These are phyloP conservation scores for Piper longum DNA, from an alignment of 164 flowering plant species.

Conservation along the genomic window DNA sequence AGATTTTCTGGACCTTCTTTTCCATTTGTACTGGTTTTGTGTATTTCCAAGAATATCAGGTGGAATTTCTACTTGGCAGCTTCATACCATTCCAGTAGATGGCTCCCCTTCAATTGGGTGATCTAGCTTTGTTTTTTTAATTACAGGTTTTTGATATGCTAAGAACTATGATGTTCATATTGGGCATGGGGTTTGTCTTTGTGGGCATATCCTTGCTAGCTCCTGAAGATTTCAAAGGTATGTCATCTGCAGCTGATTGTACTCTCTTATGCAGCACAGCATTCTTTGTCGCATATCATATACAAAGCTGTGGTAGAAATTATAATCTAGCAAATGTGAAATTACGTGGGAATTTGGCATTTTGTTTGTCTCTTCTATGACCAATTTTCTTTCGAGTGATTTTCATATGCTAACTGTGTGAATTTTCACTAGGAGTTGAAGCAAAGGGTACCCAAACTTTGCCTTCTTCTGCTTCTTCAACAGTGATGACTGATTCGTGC, in stretches of 20 bases:
- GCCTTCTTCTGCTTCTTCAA: constrained; percentile 29
- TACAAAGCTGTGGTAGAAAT: too few relatives aligned
- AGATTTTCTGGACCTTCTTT: constrained; percentile 96
- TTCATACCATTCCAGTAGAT: background rate
- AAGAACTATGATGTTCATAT: constrained; percentile 75
- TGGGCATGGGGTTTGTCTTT: constrained; percentile 82
- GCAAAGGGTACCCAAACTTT: constrained; percentile 44
- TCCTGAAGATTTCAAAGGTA: constrained; percentile 90
- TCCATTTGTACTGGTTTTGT: constrained; percentile 95
- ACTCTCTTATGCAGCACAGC: too few relatives aligned
- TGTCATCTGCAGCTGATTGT: background rate
- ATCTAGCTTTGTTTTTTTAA: constrained; percentile 1
- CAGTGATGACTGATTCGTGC: constrained; percentile 32
- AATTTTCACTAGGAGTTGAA: constrained; percentile 45
- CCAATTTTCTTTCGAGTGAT: background rate
- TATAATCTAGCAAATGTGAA: too few relatives aligned
- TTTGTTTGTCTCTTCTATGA: too few relatives aligned
- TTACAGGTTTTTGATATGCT: constrained; percentile 74
- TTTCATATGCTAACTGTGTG: too few relatives aligned
- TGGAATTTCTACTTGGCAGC: constrained; percentile 6
- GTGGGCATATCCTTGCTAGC: constrained; percentile 90
- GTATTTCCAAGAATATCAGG: constrained; percentile 97
- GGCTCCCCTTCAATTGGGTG: constrained; percentile 1
- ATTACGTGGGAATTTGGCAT: too few relatives aligned
- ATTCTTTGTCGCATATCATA: too few relatives aligned